phyloP scores from a whole-genome alignment of 1,284 basidiomycete species.

The Ganoderma boninense region DNA sequence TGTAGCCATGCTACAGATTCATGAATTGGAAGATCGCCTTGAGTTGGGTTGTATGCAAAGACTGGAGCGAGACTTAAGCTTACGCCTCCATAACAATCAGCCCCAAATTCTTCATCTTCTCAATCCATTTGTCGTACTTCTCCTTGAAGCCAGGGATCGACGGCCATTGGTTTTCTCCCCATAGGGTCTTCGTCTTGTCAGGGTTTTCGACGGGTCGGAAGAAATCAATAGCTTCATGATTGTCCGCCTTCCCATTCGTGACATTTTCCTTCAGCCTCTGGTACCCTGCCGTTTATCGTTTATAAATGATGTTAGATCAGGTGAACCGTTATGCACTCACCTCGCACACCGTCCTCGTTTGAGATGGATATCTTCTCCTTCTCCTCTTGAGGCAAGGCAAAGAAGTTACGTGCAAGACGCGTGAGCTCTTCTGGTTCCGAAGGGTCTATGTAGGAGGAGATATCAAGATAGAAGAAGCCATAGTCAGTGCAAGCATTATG shows the following conservation, averaged over 20 bases:
- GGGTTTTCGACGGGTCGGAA: conserved; percentile 77
- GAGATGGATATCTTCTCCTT: conserved; percentile 75
- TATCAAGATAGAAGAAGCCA: conserved; percentile 89
- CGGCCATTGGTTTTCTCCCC: conserved; percentile 91
- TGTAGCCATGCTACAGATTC: conserved; percentile 69
- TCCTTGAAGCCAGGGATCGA: conserved; percentile 61
- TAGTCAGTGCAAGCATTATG: conserved; percentile 80
- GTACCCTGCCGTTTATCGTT: conserved; percentile 53
- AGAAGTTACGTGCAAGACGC: conserved; percentile 74
- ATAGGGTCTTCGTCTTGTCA: conserved; percentile 72
- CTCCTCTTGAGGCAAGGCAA: conserved; percentile 70
- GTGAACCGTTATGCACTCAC: conserved; percentile 48
- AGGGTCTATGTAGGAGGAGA: conserved; percentile 62
- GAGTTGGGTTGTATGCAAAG: not conserved
- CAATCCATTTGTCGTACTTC: conserved; percentile 76
- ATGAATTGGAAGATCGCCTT: not conserved
- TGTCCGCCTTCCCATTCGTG: conserved; percentile 85
- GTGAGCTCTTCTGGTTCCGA: conserved; percentile 74
- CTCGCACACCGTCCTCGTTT: conserved; percentile 77
- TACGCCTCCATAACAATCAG: conserved; percentile 84
- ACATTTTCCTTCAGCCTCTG: conserved; percentile 81
- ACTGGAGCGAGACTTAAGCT: conserved; percentile 37
- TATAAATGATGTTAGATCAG: not conserved
- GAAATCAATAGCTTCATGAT: conserved; percentile 86
- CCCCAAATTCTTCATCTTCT: conserved; percentile 84